phyloP scores from a whole-genome alignment of 1,284 basidiomycete species.

The Microbotryum violaceum region DNA sequence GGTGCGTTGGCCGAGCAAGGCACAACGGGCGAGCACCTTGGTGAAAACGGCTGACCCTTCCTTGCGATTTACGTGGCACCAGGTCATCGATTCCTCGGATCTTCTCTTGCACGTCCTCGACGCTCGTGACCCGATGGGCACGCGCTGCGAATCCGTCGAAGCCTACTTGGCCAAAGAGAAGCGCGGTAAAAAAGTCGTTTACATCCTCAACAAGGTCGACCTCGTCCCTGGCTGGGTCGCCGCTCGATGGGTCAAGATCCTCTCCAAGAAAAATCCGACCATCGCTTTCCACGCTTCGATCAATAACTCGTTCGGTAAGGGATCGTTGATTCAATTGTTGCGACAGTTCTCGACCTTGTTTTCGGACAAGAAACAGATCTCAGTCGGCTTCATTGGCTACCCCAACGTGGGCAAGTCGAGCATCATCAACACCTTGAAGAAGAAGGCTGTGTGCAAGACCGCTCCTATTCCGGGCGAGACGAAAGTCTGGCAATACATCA shows the following conservation, averaged over 20 bases:
- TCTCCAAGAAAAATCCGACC: conserved; percentile 88
- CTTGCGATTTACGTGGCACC: neutral
- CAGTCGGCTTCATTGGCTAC: conserved; percentile 95
- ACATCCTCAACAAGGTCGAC: conserved; percentile 98
- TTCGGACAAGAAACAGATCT: conserved; percentile 99
- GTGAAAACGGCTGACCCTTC: too few relatives aligned
- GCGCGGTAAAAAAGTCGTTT: conserved; percentile 91
- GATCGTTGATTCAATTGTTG: conserved; percentile 91
- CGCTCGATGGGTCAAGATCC: conserved; percentile 91
- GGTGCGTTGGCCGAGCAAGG: conserved; percentile 18
- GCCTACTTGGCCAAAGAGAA: conserved; percentile 95
- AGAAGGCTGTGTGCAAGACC: conserved; percentile 93
- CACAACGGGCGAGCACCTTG: neutral
- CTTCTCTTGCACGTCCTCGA: conserved; percentile 94
- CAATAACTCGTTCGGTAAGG: conserved; percentile 98
- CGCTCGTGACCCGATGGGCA: conserved; percentile 90
- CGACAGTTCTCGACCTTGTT: conserved; percentile 95
- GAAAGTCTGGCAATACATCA: conserved; percentile 99
- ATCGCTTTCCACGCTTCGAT: conserved; percentile 98
- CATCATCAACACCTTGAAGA: conserved; percentile 98
- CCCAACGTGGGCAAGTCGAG: conserved; percentile 97
- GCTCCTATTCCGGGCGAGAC: conserved; percentile 98
- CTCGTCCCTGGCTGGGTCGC: conserved; percentile 98
- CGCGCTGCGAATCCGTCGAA: conserved; percentile 91
- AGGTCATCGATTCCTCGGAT: conserved; percentile 94